Percentiles rank a stretch among this genome's conserved stretches.
Conservation (phyloP, 176 grass and related monocot species). For the Alloteropsis semialata region DNA sequence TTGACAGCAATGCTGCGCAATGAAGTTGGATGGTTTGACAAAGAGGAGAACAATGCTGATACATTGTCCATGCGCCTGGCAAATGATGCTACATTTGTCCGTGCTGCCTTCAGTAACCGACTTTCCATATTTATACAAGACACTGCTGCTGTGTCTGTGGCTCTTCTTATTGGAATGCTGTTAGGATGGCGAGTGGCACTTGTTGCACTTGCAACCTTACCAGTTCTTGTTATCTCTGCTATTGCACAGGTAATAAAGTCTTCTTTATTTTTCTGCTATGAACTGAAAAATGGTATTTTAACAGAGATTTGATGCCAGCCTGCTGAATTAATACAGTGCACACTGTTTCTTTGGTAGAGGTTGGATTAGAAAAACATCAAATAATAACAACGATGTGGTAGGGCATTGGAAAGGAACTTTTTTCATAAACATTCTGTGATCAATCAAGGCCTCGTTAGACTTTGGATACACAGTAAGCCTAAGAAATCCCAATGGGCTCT, state of each 20-base stretch:
- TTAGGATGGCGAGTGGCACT: slow-evolving; percentile 91
- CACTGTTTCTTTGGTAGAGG: background rate
- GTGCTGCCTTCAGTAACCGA: slow-evolving; percentile 93
- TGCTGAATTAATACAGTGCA: background rate
- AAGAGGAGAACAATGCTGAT: slow-evolving; percentile 97
- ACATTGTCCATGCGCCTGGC: slow-evolving; percentile 90
- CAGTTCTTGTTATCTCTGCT: slow-evolving; percentile 89
- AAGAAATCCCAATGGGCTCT: background rate
- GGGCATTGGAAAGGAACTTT: background rate
- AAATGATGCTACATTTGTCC: slow-evolving; percentile 98
- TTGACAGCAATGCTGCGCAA: slow-evolving; percentile 84
- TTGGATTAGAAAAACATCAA: background rate
- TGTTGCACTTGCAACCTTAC: slow-evolving; percentile 90
- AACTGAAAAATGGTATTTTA: slow-evolving; percentile 13
- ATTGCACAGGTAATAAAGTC: slow-evolving; percentile 82
- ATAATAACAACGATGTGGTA: background rate
- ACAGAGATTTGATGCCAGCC: background rate
- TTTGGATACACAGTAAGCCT: background rate
- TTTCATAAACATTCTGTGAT: background rate
- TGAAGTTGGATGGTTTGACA: slow-evolving; percentile 99
- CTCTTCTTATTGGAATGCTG: slow-evolving; percentile 94
- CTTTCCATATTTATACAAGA: slow-evolving; percentile 99
- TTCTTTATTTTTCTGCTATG: slow-evolving; percentile 12
- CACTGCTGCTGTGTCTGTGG: slow-evolving; percentile 76
- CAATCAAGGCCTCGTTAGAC: background rate